Evolutionary conservation across 371 early-diverging fungal genomes (phyloP).

Genomic region (Mucor racemosus): DNA sequence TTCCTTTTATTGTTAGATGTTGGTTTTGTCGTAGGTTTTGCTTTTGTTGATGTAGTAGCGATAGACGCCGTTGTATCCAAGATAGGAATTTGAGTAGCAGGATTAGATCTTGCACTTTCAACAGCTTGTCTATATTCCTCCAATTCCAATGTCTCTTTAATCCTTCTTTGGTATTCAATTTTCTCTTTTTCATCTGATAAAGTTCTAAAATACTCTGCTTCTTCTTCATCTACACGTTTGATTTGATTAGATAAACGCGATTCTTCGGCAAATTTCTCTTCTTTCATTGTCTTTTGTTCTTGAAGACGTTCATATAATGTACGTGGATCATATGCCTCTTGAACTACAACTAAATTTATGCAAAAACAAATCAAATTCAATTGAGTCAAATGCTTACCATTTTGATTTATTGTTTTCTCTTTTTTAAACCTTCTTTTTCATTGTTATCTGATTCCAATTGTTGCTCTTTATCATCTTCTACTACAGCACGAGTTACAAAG

Average conservation of each 20-base stretch:
- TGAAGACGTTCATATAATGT: conserved; percentile 81
- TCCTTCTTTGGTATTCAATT: conserved; percentile 51
- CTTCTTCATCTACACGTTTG: conserved; percentile 77
- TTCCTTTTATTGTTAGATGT: conserved; percentile 4
- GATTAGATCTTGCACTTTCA: conserved; percentile 15
- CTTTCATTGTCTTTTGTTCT: conserved; percentile 72
- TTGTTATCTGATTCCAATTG: conserved; percentile 23
- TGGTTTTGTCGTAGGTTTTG: conserved; percentile 2
- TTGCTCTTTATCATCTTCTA: conserved; percentile 30
- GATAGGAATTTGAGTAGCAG: not conserved
- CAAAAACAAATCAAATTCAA: not conserved
- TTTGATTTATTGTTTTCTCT: not conserved
- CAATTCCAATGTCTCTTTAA: conserved; percentile 65
- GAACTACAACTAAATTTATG: conserved; percentile 15
- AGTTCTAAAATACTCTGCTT: conserved; percentile 72
- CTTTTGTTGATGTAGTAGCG: not conserved
- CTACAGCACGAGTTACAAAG: conserved; percentile 44
- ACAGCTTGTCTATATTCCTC: conserved; percentile 62
- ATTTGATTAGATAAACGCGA: conserved; percentile 74
- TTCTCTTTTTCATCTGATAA: conserved; percentile 64
- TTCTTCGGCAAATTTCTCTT: conserved; percentile 71
- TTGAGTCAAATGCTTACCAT: no score
- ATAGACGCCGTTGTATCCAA: not conserved
- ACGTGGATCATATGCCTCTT: conserved; percentile 74
- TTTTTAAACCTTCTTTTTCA: conserved; percentile 11